Base-by-base conservation (phyloP, 176 grass and related monocot genomes). In the Rhynchospora breviuscula region DNA sequence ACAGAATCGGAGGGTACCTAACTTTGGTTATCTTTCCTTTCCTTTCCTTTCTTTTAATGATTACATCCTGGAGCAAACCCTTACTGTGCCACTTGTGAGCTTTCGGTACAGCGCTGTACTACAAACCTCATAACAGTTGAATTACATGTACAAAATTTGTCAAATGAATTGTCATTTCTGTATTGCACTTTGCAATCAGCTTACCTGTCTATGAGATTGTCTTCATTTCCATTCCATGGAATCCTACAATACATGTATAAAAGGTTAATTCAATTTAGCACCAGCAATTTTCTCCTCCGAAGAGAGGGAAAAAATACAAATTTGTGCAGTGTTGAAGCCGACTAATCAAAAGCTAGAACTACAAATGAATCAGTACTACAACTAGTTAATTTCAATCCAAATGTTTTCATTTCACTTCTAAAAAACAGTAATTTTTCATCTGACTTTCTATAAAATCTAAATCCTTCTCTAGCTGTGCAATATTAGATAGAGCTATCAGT, bases 151-250 rank as follows among this genome's bases (percentile, higher is more conserved):
- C 12, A 78, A 63, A 15, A 2, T 31, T 29, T 17, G 48, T 56
- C 2, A 56, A 77, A 54, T 77, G 6, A 77, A 77, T 78, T 33
- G 23, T 18, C 8, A 2, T 31, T 14, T 56, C 73, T 31, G 31
- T 78, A 77, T 77, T 1, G 54, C 6, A 69, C 43, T 79, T 8
- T 35, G 54, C 3, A 81, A 71, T 80, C 6, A 65, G 79, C 33
- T 33, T 87, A 97, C 95, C 95, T 97, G 79, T 99, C 97, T 73
- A 96, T 99, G 77, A 99, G 87, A 88, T 91, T 86, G 85, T 99
- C 97, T 81, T 99, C 91, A 15, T 95, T 95, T 76, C 97, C 93
- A 83, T 99, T 99, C 93, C 93, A 99, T 54, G 88, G 91, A 88
- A 99, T 99, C 91, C 97, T 99, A 76, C 14, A 79, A 84, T 12